Evolutionary conservation across 2,329 filamentous ascomycete species (phyloP).

Genomic region (Fusarium algeriense): DNA sequence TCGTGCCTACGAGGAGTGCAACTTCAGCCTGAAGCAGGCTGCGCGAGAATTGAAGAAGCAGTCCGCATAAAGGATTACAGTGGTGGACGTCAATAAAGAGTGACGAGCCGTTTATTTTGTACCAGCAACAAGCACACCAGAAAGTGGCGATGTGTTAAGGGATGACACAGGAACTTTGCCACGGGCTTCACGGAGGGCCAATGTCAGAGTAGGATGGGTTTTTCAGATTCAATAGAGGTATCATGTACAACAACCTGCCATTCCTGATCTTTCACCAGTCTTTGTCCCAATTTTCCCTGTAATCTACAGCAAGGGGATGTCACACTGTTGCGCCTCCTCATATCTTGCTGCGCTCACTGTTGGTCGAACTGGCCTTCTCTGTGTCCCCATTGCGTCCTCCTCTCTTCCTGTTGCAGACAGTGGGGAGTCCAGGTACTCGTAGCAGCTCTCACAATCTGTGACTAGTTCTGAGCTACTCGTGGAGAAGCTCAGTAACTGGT

Average conservation of each 20-base stretch:
- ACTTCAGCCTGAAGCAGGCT: conserved; percentile 78
- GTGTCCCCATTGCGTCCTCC: conserved; percentile 26
- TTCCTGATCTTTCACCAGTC: conserved; percentile 15
- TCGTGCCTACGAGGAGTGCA: conserved; percentile 98
- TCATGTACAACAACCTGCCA: conserved; percentile 52
- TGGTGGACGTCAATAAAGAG: conserved; percentile 4
- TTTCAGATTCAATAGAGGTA: conserved; percentile 49
- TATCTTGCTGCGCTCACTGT: conserved; percentile 5
- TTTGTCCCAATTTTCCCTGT: neutral
- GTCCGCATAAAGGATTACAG: conserved; percentile 51
- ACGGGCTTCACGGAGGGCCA: conserved; percentile 42
- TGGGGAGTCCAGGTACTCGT: conserved; percentile 38
- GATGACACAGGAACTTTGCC: conserved; percentile 34
- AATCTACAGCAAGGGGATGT: conserved; percentile 12
- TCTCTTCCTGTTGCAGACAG: conserved; percentile 41
- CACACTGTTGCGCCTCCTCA: conserved; percentile 35
- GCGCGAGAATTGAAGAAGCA: conserved; percentile 69
- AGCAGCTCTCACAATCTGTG: conserved; percentile 36
- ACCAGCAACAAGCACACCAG: conserved; percentile 42
- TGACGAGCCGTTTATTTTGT: conserved; percentile 35
- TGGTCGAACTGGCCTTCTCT: conserved; percentile 31
- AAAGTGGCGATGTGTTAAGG: conserved; percentile 42
- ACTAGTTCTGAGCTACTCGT: conserved; percentile 27
- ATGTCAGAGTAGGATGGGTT: conserved; percentile 46
- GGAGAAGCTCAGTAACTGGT: conserved; percentile 31